Evolutionary conservation across 108 stramenopile species (phyloP).

Genomic region (Discostella stelligeroides): DNA sequence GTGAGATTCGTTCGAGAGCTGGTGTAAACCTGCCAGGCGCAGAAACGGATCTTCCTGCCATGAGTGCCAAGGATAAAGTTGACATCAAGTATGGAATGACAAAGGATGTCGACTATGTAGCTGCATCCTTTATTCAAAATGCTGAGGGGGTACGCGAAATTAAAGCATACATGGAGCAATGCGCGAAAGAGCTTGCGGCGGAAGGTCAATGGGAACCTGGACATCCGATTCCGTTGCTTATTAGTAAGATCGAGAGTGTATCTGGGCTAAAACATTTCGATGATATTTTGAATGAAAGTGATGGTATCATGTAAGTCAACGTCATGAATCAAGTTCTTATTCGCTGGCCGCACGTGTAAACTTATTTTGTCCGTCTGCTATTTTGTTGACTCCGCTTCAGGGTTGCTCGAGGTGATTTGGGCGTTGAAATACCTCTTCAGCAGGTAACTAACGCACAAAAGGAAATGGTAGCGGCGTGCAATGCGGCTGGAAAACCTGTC

Average conservation of each 20-base stretch:
- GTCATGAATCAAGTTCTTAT: constrained; percentile 39
- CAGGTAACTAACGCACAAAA: constrained; percentile 97
- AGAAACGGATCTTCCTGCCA: constrained; percentile 86
- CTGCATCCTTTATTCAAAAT: constrained; percentile 90
- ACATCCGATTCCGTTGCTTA: constrained; percentile 74
- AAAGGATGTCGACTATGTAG: constrained; percentile 92
- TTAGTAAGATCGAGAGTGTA: constrained; percentile 86
- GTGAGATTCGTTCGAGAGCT: constrained; percentile 88
- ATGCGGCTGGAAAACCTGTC: constrained; percentile 92
- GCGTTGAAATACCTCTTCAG: constrained; percentile 92
- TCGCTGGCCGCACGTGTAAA: neutral
- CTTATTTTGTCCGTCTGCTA: too few species aligned
- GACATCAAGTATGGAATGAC: constrained; percentile 90
- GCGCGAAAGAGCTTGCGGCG: constrained; percentile 67
- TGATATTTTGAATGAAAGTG: constrained; percentile 83
- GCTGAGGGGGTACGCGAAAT: constrained; percentile 87
- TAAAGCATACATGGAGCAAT: constrained; percentile 72
- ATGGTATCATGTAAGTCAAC: constrained; percentile 88
- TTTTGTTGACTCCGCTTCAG: neutral
- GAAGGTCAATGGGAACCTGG: constrained; percentile 54
- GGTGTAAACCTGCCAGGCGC: constrained; percentile 98
- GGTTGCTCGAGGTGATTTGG: constrained; percentile 74
- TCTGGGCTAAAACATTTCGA: constrained; percentile 88
- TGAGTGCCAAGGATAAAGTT: constrained; percentile 85
- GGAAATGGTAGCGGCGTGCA: constrained; percentile 95